Conservation (phyloP, 208 protist genomes). For the Crithidia acanthocephali region DNA sequence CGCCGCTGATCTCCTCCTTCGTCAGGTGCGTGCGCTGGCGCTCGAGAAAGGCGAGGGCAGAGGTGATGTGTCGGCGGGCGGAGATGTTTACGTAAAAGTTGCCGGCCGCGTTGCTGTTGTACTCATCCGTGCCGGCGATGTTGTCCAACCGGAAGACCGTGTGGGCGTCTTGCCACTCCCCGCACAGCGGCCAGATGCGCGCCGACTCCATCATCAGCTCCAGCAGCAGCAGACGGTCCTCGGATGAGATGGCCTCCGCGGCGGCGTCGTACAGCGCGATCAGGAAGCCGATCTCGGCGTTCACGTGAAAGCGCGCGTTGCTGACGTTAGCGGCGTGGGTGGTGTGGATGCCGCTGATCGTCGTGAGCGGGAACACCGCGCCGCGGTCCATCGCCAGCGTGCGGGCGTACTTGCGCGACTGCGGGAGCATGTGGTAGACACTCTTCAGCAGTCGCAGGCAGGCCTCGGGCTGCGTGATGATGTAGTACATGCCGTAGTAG, state of each 20-base stretch:
- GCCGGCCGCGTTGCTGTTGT: slow-evolving; percentile 76
- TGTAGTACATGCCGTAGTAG: slow-evolving; percentile 88
- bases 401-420: slow-evolving; percentile 72
- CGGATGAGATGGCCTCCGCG: slow-evolving; percentile 46
- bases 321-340: slow-evolving; percentile 55
- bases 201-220: slow-evolving; percentile 90
- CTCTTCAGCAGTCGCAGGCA: slow-evolving; percentile 73
- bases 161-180: slow-evolving; percentile 82
- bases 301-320: slow-evolving; percentile 76
- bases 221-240: slow-evolving; percentile 72
- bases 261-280: slow-evolving; percentile 76
- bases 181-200: slow-evolving; percentile 84
- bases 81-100: slow-evolving; percentile 93
- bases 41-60: slow-evolving; percentile 59
- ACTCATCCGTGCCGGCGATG: slow-evolving; percentile 83
- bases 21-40: slow-evolving; percentile 55
- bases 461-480: slow-evolving; percentile 59
- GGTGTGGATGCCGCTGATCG: slow-evolving; percentile 66
- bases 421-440: slow-evolving; percentile 75
- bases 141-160: slow-evolving; percentile 86
- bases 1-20: slow-evolving; percentile 39
- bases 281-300: slow-evolving; percentile 85
- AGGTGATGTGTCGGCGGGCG: slow-evolving; percentile 77
- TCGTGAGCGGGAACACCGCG: slow-evolving; percentile 78
- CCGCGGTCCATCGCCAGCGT: slow-evolving; percentile 66